phyloP scores from a whole-genome alignment of 169 alveolate genomes.

The Plasmodium knowlesi region DNA sequence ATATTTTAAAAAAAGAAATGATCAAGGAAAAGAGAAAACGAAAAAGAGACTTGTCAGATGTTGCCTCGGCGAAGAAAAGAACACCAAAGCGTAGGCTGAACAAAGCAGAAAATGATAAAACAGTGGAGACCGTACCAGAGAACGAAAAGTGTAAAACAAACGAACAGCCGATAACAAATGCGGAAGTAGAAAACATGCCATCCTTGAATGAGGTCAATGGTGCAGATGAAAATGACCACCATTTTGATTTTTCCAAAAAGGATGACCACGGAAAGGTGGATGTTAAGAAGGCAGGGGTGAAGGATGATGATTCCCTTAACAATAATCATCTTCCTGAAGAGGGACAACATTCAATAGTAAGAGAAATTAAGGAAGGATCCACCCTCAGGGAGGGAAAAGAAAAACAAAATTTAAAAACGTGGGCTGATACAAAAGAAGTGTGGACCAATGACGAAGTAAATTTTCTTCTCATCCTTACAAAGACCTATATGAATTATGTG shows the following conservation, averaged over 20 bases:
- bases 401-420: slow-evolving; percentile 16
- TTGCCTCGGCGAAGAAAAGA: slow-evolving; percentile 50
- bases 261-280: background rate
- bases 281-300: background rate
- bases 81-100: slow-evolving; percentile 49
- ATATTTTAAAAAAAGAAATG: slow-evolving; percentile 70
- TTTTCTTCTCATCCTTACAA: slow-evolving; percentile 60
- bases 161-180: background rate
- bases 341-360: background rate
- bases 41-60: slow-evolving; percentile 57
- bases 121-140: slow-evolving; percentile 1
- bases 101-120: slow-evolving; percentile 26
- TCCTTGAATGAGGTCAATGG: background rate
- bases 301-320: background rate
- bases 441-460: slow-evolving; percentile 58
- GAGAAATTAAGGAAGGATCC: background rate
- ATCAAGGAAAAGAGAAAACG: slow-evolving; percentile 66
- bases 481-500: slow-evolving; percentile 69
- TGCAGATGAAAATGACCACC: background rate
- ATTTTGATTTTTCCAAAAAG: background rate
- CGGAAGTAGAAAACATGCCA: background rate
- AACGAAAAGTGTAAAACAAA: slow-evolving; percentile 11
- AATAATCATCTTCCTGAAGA: background rate
- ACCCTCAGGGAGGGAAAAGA: background rate
- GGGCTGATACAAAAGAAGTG: slow-evolving; percentile 27